Evolutionary conservation across 164 flowering plant genomes (phyloP).

Genomic region (Piper longum): DNA sequence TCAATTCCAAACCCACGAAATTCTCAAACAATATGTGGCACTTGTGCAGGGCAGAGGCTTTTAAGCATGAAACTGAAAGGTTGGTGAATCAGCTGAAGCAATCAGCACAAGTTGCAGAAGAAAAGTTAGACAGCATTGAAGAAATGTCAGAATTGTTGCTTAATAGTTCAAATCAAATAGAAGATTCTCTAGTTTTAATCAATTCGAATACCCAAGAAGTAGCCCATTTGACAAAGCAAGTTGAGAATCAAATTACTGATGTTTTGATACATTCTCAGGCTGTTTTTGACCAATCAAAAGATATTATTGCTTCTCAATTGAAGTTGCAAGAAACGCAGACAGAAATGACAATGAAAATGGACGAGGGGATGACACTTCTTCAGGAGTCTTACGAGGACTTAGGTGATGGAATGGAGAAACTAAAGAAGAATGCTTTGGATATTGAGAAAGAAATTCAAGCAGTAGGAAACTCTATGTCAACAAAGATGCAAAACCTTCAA

Average conservation of each 20-base stretch:
- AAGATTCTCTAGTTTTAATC: slow-evolving; percentile 33
- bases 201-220: slow-evolving; percentile 33
- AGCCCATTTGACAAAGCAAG: slow-evolving; percentile 27
- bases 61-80: slow-evolving; percentile 53
- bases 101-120: slow-evolving; percentile 46
- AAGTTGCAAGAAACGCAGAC: no score
- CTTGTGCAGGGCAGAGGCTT: slow-evolving; percentile 37
- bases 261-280: slow-evolving; percentile 16
- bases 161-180: slow-evolving; percentile 32
- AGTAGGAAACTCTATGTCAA: slow-evolving; percentile 42
- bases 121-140: slow-evolving; percentile 34
- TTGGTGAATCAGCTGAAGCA: slow-evolving; percentile 52
- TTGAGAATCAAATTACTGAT: slow-evolving; percentile 24
- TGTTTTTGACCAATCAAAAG: no score
- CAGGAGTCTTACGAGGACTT: slow-evolving; percentile 35
- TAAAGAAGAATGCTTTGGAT: slow-evolving; percentile 36
- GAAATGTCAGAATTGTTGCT: slow-evolving; percentile 32
- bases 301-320: no score
- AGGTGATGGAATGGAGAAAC: slow-evolving; percentile 32
- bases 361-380: slow-evolving; percentile 40
- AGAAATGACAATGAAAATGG: slow-evolving; percentile 22
- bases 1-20: no score
- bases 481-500: slow-evolving; percentile 46
- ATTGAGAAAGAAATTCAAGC: slow-evolving; percentile 48
- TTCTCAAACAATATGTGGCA: background rate